phyloP scores from a whole-genome alignment of 805 yeast genomes.

The Blastobotrys attinorum region DNA sequence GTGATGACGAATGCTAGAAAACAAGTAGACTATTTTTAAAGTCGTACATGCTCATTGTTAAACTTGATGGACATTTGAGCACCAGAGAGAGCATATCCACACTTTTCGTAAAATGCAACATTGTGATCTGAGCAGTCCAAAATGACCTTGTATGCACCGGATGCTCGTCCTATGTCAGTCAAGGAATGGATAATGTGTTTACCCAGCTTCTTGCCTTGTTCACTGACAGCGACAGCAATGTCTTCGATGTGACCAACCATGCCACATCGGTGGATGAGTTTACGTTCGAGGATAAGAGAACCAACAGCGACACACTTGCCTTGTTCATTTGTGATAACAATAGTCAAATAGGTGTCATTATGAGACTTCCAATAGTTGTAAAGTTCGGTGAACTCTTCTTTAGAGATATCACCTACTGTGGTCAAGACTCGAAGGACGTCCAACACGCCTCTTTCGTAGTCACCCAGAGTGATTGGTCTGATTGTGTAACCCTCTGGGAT shows the following conservation, averaged over 20 bases:
- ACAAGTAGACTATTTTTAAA: no score
- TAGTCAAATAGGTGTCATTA: conserved; percentile 51
- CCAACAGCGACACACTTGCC: conserved; percentile 75
- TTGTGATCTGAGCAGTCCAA: conserved; percentile 83
- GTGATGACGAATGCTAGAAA: no score
- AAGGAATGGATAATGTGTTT: conserved; percentile 53
- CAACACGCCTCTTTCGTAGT: conserved; percentile 55
- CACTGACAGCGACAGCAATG: conserved; percentile 64
- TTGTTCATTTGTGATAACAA: conserved; percentile 51
- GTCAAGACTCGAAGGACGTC: conserved; percentile 64
- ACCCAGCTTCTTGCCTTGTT: conserved; percentile 85
- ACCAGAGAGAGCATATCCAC: conserved; percentile 55
- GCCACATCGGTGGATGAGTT: conserved; percentile 75
- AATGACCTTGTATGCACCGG: conserved; percentile 81
- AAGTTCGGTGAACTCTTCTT: conserved; percentile 41
- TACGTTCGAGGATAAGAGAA: conserved; percentile 67
- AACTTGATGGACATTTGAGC: conserved; percentile 28
- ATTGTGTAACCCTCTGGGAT: conserved; percentile 62
- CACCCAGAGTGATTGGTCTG: conserved; percentile 48
- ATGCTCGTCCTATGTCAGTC: conserved; percentile 46
- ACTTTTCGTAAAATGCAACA: conserved; percentile 78
- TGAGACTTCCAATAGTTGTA: conserved; percentile 50
- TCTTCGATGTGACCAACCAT: conserved; percentile 92
- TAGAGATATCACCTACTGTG: conserved; percentile 66
- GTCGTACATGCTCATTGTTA: conserved; percentile 13